These are phyloP conservation scores for Chlamydomonas sp. DNA, from an alignment of 139 green algal genomes.

Conservation along the genomic window DNA sequence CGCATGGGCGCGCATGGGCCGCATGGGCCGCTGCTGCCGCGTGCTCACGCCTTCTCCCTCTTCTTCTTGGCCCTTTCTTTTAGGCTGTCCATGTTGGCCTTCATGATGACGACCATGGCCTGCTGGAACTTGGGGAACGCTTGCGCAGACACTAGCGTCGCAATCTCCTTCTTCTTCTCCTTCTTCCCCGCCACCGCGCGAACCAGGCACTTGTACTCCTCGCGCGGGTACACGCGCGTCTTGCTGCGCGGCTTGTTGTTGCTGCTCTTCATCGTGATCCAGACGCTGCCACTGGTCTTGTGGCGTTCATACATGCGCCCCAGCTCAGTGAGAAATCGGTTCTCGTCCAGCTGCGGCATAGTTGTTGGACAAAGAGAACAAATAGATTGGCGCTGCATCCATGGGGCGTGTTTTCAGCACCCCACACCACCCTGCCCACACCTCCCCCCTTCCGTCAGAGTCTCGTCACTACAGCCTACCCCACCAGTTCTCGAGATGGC, in stretches of 20 bases:
- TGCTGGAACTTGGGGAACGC: conserved; percentile 51
- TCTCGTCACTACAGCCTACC: no score
- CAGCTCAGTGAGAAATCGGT: conserved; percentile 70
- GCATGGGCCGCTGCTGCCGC: no score
- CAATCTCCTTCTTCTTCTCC: conserved; percentile 16
- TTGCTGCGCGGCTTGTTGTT: conserved; percentile 39
- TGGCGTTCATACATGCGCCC: conserved; percentile 63
- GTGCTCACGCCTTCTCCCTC: background rate
- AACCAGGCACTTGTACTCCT: conserved; percentile 63
- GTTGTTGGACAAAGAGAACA: no score
- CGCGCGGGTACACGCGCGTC: conserved; percentile 21
- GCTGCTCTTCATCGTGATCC: conserved; percentile 67
- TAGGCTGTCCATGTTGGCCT: conserved; percentile 53
- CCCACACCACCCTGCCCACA: no score
- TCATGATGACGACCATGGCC: conserved; percentile 58
- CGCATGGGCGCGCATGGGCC: no score
- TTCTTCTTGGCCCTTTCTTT: conserved; percentile 47
- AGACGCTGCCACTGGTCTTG: conserved; percentile 49
- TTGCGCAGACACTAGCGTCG: conserved; percentile 7
- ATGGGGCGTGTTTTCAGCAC: no score
- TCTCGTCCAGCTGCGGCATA: conserved; percentile 59
- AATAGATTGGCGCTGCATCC: no score
- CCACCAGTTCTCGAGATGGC: no score
- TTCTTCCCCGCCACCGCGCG: conserved; percentile 35
- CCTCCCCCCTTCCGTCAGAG: no score